Base-by-base conservation (phyloP, 2,329 filamentous ascomycete species). In the Chrysoporthe cubensis region DNA sequence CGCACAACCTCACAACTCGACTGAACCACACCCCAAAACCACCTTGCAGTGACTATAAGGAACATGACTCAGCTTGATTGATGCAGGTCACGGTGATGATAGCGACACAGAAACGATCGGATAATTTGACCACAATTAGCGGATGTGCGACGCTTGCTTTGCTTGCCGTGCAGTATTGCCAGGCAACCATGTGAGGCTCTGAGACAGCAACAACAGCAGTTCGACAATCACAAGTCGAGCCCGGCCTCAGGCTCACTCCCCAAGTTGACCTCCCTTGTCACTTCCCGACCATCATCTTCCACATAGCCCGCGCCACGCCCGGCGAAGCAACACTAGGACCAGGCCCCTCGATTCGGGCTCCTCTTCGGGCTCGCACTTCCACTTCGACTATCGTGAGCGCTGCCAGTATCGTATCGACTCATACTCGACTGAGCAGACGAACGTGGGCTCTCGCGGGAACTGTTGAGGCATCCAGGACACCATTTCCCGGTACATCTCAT, bases 281-380 rank as follows among this genome's bases (percentile, higher is more conserved):
- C 40, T 34, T n/a, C 48, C 21, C 6, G 32, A 40, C 21, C 40
- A 44, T 57, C 44, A 56, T 40, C 66, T 8, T 42, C 63, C 18
- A 43, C 52, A 16, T 56, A 61, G n/a, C 67, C 62, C 16, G 59
- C 8, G 46, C 56, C 61, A 32, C 60, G 64, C n/a, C 65, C 54
- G 56, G 56, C 48, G 57, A 64, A 64, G 61, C 67, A 69, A 50
- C 67, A 64, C 61, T 67, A 69, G 54, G 52, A 66, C 67, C 67
- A 69, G 46, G 48, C 43, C 18, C 59, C 63, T 46, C 61, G 21
- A 1, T 61, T 57, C 13, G 64, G 18, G 56, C 61, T 67, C 34
- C 57, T 54, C 37, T 52, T 43, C 37, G 44, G 64, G 21, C 64
- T 64, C 5, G 40, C 26, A 14, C 34, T 32, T 43, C 56, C 32